Evolutionary conservation across 2,329 filamentous ascomycete genomes (phyloP).

Genomic region (Dothidotthia symphoricarpi): DNA sequence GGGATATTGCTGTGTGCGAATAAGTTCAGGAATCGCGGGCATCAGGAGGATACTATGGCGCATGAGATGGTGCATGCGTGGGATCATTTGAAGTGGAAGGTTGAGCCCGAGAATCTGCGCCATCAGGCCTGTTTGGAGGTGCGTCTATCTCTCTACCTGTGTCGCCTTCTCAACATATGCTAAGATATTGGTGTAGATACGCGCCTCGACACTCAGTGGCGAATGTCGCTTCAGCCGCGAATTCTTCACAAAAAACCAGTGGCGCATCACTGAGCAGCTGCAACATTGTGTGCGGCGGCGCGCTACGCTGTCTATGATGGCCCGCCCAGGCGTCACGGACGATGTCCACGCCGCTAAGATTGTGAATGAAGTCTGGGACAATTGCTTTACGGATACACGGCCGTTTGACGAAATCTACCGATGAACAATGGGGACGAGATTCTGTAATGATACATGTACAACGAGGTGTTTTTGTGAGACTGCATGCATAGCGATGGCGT

Average conservation of each 20-base stretch:
- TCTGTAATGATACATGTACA: constrained; percentile 2
- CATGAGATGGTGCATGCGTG: constrained; percentile 99
- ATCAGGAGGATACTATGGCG: constrained; percentile 88
- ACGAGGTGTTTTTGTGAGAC: constrained; percentile 5
- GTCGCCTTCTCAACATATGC: neutral
- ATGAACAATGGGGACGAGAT: constrained; percentile 37
- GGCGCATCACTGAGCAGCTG: constrained; percentile 86
- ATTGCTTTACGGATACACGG: constrained; percentile 88
- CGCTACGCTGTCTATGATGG: constrained; percentile 76
- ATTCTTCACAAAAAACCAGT: constrained; percentile 80
- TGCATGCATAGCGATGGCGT: constrained; percentile 12
- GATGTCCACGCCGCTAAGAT: constrained; percentile 82
- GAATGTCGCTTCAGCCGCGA: constrained; percentile 91
- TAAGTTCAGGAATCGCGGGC: constrained; percentile 73
- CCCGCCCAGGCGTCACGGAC: constrained; percentile 76
- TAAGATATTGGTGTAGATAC: constrained; percentile 59
- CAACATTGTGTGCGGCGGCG: constrained; percentile 85
- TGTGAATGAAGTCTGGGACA: constrained; percentile 98
- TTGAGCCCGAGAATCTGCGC: constrained; percentile 76
- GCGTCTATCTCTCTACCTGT: constrained; percentile 29
- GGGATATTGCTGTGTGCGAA: constrained; percentile 94
- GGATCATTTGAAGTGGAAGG: constrained; percentile 88
- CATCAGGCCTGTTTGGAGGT: constrained; percentile 96
- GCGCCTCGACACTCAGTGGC: constrained; percentile 86
- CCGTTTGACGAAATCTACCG: constrained; percentile 97